These are phyloP conservation scores for Mortierella sp. DNA, from an alignment of 371 early-diverging fungal genomes.

Conservation along the genomic window DNA sequence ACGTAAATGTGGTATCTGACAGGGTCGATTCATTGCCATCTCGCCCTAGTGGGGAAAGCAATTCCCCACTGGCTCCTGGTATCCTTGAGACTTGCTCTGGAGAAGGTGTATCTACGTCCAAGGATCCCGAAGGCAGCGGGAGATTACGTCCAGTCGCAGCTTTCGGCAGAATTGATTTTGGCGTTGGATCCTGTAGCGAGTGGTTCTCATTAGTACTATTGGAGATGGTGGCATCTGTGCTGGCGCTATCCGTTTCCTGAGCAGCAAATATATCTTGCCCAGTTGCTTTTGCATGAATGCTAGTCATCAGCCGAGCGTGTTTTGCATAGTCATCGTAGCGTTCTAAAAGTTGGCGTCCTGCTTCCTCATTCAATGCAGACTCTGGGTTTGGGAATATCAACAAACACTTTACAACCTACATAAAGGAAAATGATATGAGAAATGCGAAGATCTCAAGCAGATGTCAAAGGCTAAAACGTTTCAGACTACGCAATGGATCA, in stretches of 20 bases:
- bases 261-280: slow-evolving; percentile 19
- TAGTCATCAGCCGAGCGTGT: slow-evolving; percentile 81
- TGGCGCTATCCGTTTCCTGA: background rate
- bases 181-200: background rate
- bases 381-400: slow-evolving; percentile 95
- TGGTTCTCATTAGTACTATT: background rate
- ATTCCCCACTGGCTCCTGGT: background rate
- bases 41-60: background rate
- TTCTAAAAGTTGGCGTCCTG: slow-evolving; percentile 88
- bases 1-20: background rate
- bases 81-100: background rate
- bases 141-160: background rate
- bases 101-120: background rate
- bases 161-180: background rate
- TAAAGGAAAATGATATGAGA: background rate
- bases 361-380: slow-evolving; percentile 94
- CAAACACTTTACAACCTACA: slow-evolving; percentile 88
- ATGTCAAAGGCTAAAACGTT: background rate
- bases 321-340: slow-evolving; percentile 86
- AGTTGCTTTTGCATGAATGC: slow-evolving; percentile 74
- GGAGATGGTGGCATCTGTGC: background rate
- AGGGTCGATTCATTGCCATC: background rate
- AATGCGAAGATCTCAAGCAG: too few species aligned
- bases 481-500: background rate
- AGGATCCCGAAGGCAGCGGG: background rate